Conservation (phyloP, 2,329 filamentous ascomycete species). For the Sporothrix humicola region DNA sequence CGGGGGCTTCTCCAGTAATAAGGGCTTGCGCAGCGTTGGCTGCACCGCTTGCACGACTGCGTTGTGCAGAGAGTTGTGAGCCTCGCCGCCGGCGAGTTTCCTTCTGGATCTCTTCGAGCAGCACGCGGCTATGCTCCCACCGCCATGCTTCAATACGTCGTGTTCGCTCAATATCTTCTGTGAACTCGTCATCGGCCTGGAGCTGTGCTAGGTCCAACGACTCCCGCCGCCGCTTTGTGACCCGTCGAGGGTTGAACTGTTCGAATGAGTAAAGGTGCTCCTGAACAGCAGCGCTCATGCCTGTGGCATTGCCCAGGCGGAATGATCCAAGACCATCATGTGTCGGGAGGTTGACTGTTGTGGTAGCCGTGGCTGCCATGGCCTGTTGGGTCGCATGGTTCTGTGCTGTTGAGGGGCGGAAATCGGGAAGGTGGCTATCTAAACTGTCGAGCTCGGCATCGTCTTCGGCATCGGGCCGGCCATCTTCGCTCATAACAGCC, state of each 20-base stretch:
- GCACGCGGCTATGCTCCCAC: slow-evolving; percentile 82
- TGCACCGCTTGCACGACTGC: background rate
- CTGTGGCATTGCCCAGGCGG: slow-evolving; percentile 61
- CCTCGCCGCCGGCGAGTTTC: slow-evolving; percentile 75
- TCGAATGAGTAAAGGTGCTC: slow-evolving; percentile 91
- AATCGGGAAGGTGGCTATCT: slow-evolving; percentile 89
- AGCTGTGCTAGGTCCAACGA: slow-evolving; percentile 58
- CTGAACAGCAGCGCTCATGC: slow-evolving; percentile 65
- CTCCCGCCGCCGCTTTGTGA: slow-evolving; percentile 58
- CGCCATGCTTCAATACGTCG: slow-evolving; percentile 91
- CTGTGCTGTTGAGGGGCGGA: slow-evolving; percentile 60
- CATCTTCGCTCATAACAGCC: slow-evolving; percentile 43
- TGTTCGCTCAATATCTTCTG: slow-evolving; percentile 74
- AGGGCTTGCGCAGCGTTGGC: background rate
- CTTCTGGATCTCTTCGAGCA: slow-evolving; percentile 87
- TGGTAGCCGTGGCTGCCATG: background rate
- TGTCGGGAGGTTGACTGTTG: slow-evolving; percentile 65
- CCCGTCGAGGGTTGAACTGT: slow-evolving; percentile 74
- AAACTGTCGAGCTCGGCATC: slow-evolving; percentile 88
- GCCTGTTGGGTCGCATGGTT: slow-evolving; percentile 7
- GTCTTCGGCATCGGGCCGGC: slow-evolving; percentile 58
- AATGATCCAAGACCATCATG: slow-evolving; percentile 95
- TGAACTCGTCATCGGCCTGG: slow-evolving; percentile 59
- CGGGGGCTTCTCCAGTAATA: background rate
- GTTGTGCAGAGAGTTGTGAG: slow-evolving; percentile 58